phyloP scores from a whole-genome alignment of 495 filamentous ascomycete species.

The Aspergillus leporis region DNA sequence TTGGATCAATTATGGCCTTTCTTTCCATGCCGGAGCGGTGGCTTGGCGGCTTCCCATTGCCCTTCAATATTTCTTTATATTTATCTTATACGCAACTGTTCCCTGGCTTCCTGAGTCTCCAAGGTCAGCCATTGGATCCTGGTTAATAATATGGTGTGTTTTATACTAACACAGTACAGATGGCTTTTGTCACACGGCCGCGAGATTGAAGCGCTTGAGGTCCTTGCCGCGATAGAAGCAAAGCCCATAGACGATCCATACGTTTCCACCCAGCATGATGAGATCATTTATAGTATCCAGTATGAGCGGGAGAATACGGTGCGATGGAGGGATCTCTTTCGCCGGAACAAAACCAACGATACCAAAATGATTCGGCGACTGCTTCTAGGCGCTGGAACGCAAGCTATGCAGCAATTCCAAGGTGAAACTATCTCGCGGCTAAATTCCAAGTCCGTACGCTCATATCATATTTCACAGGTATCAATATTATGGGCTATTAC shows the following conservation, averaged over 20 bases:
- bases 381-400: slow-evolving; percentile 50
- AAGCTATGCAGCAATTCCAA: slow-evolving; percentile 55
- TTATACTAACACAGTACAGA: slow-evolving; percentile 20
- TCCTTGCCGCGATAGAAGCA: slow-evolving; percentile 50
- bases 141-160: neutral
- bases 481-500: slow-evolving; percentile 51
- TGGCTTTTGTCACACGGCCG: slow-evolving; percentile 49
- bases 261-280: slow-evolving; percentile 44
- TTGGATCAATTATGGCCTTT: slow-evolving; percentile 60
- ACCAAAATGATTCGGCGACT: slow-evolving; percentile 51
- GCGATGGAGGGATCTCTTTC: slow-evolving; percentile 47
- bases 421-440: neutral
- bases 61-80: slow-evolving; percentile 54
- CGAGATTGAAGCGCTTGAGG: slow-evolving; percentile 46
- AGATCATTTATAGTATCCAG: slow-evolving; percentile 48
- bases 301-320: slow-evolving; percentile 52
- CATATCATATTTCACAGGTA: slow-evolving; percentile 26
- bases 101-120: slow-evolving; percentile 60
- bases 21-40: slow-evolving; percentile 42
- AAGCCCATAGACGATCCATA: slow-evolving; percentile 47
- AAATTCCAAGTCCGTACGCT: neutral
- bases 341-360: slow-evolving; percentile 36
- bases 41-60: slow-evolving; percentile 55
- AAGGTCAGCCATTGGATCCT: neutral
- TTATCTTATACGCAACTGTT: slow-evolving; percentile 47